A percentile compares a stretch with the other conserved stretches of the same genome.
These are phyloP conservation scores for Fusarium metavorans DNA, from an alignment of 2,329 filamentous ascomycete genomes.

Conservation along the genomic window DNA sequence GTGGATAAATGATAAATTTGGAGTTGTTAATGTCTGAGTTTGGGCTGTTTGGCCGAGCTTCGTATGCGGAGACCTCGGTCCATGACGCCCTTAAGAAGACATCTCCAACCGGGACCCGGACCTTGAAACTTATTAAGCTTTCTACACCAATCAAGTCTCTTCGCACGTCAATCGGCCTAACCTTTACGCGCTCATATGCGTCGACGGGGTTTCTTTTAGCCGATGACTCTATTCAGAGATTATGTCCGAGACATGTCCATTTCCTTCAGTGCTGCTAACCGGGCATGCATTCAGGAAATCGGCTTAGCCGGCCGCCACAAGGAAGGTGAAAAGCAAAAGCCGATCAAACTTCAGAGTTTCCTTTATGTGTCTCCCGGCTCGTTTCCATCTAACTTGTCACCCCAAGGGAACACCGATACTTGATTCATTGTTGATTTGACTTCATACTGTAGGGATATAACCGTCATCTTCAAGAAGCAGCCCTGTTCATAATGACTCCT, in stretches of 20 bases:
- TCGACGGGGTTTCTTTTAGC: not conserved
- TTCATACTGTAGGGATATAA: not conserved
- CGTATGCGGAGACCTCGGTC: not conserved
- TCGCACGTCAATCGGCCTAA: not conserved
- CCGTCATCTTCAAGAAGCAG: not conserved
- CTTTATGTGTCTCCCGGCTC: no score
- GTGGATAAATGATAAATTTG: not conserved
- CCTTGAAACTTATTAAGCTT: not conserved
- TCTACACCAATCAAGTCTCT: not conserved
- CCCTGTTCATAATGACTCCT: constrained; percentile 23
- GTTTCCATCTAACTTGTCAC: no score
- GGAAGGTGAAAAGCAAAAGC: no score
- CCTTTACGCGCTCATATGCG: not conserved
- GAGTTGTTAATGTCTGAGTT: not conserved
- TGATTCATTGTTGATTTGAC: no score
- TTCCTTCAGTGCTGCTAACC: no score
- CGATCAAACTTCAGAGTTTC: no score
- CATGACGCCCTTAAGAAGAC: not conserved
- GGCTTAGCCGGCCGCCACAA: no score
- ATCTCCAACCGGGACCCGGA: not conserved
- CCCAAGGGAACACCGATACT: no score
- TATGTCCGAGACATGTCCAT: not conserved
- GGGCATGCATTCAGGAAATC: no score
- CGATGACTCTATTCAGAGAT: not conserved
- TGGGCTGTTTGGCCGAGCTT: not conserved